Conservation (phyloP, 129 eudicot species). For the Kitagawia praeruptora region DNA sequence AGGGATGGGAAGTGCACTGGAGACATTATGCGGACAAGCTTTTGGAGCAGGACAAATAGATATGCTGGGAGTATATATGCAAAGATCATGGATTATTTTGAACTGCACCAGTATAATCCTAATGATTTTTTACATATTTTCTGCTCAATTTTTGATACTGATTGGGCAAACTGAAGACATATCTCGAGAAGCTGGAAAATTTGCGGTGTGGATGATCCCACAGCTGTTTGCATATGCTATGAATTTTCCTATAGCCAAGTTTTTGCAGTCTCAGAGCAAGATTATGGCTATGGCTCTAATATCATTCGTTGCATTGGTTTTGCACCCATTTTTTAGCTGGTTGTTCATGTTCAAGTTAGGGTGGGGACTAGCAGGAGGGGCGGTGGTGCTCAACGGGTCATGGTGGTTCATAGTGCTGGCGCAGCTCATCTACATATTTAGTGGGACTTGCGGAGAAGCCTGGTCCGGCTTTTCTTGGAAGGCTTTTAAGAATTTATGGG, state of each 20-base stretch:
- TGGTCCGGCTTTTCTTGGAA: conserved; percentile 44
- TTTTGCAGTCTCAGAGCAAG: conserved; percentile 47
- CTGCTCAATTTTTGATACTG: conserved; percentile 18
- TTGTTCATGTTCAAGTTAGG: conserved; percentile 29
- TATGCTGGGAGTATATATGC: conserved; percentile 50
- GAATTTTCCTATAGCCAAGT: conserved; percentile 40
- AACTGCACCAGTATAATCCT: conserved; percentile 14
- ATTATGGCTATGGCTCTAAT: conserved; percentile 44
- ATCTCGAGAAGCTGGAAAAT: conserved; percentile 33
- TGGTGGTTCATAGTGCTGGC: conserved; percentile 56
- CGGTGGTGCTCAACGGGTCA: conserved; percentile 28
- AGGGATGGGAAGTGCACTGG: conserved; percentile 63
- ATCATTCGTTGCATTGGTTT: conserved; percentile 20
- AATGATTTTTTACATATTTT: conserved; percentile 33
- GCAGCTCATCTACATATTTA: conserved; percentile 29
- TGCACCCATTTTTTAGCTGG: conserved; percentile 42
- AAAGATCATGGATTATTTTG: conserved; percentile 47
- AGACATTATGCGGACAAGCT: conserved; percentile 55
- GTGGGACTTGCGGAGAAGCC: conserved; percentile 40
- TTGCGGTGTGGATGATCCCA: conserved; percentile 49
- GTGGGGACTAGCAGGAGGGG: conserved; percentile 46
- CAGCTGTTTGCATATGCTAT: conserved; percentile 45
- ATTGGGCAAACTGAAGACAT: conserved; percentile 38
- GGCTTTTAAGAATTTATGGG: conserved; percentile 43
- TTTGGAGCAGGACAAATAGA: conserved; percentile 44